Evolutionary conservation across 768 basidiomycete genomes (phyloP).

Genomic region (Amyloporia xantha): DNA sequence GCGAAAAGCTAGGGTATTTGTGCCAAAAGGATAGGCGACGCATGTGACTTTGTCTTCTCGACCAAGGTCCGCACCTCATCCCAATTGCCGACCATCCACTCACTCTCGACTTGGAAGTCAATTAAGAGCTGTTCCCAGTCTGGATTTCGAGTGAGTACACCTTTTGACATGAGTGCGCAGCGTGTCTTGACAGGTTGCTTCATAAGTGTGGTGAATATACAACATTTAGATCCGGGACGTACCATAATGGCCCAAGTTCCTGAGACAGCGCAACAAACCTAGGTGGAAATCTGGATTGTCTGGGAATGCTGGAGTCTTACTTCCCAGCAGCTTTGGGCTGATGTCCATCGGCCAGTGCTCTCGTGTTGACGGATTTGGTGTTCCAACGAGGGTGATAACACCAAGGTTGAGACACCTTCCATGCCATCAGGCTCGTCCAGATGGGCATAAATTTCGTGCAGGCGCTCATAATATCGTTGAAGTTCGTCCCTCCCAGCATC

Average conservation of each 20-base stretch:
- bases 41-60: constrained; percentile 38
- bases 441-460: constrained; percentile 94
- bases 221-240: constrained; percentile 20
- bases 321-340: constrained; percentile 99
- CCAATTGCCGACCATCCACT: constrained; percentile 97
- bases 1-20: constrained; percentile 71
- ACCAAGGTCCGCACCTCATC: constrained; percentile 64
- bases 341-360: constrained; percentile 94
- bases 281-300: constrained; percentile 86
- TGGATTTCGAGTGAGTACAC: constrained; percentile 79
- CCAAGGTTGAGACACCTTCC: constrained; percentile 90
- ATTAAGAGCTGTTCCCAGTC: constrained; percentile 75
- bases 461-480: constrained; percentile 72
- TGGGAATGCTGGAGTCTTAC: constrained; percentile 86
- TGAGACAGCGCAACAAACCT: constrained; percentile 83
- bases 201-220: background rate
- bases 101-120: constrained; percentile 86
- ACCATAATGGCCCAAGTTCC: constrained; percentile 98
- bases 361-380: constrained; percentile 98
- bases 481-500: constrained; percentile 35
- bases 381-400: constrained; percentile 84
- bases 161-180: constrained; percentile 90
- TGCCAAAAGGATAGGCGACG: constrained; percentile 67
- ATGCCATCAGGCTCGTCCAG: constrained; percentile 98
- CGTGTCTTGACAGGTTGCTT: constrained; percentile 62